Evolutionary conservation across 2,329 filamentous ascomycete genomes (phyloP).

Genomic region (Scortechinia acanthostroma): DNA sequence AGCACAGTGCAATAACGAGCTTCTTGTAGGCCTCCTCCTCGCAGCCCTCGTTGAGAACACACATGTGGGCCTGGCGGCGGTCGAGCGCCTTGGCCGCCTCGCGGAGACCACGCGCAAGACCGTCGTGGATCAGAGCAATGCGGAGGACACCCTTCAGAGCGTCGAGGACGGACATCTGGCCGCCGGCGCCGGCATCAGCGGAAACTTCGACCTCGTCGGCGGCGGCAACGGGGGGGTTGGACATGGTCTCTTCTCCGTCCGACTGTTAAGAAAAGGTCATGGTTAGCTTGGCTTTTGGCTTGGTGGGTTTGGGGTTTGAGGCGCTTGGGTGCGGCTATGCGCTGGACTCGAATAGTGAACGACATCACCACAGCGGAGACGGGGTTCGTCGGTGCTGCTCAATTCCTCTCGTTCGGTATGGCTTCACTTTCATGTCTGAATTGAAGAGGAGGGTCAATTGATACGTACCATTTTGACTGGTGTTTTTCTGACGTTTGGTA

Average conservation of each 20-base stretch:
- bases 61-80: conserved; percentile 74
- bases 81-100: conserved; percentile 73
- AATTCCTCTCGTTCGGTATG: no score
- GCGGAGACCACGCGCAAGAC: conserved; percentile 69
- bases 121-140: conserved; percentile 74
- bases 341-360: no score
- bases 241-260: conserved; percentile 66
- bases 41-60: conserved; percentile 72
- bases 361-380: no score
- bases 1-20: conserved; percentile 70
- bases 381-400: no score
- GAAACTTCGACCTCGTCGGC: conserved; percentile 63
- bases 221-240: conserved; percentile 52
- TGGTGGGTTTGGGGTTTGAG: not conserved
- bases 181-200: conserved; percentile 53
- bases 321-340: no score
- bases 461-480: conserved; percentile 34
- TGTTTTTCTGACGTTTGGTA: conserved; percentile 13
- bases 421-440: no score
- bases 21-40: conserved; percentile 82
- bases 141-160: conserved; percentile 74
- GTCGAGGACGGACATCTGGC: conserved; percentile 69
- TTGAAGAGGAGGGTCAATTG: not conserved
- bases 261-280: conserved; percentile 44
- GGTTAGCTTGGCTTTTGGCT: not conserved